Conservation (phyloP, 106 monocot genomes). For the Triglochin maritima region DNA sequence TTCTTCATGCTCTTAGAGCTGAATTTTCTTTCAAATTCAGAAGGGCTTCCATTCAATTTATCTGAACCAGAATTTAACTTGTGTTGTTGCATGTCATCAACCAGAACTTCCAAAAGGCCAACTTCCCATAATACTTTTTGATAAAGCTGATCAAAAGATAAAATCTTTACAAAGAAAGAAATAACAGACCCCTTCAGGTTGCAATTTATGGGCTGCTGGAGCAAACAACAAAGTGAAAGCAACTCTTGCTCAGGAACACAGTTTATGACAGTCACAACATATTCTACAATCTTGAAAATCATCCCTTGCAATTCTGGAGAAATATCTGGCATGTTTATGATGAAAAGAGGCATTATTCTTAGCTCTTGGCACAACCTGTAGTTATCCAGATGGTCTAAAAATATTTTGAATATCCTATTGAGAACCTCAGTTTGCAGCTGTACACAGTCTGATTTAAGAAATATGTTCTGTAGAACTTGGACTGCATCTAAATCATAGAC, state of each 20-base stretch:
- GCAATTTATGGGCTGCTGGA: constrained; percentile 75
- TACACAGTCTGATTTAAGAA: constrained; percentile 76
- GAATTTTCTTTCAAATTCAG: constrained; percentile 29
- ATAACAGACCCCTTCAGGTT: constrained; percentile 64
- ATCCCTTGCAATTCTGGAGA: constrained; percentile 75
- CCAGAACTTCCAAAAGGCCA: constrained; percentile 77
- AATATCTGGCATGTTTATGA: constrained; percentile 82
- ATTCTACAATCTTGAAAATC: constrained; percentile 94
- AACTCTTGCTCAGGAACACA: constrained; percentile 94
- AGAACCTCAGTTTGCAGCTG: constrained; percentile 87
- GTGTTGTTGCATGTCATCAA: constrained; percentile 84
- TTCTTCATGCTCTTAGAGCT: constrained; percentile 56
- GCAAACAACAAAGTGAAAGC: constrained; percentile 92
- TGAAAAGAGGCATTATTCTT: constrained; percentile 80
- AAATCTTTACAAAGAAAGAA: constrained; percentile 84
- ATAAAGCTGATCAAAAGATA: constrained; percentile 92
- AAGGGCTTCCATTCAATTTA: constrained; percentile 34
- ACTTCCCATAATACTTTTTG: constrained; percentile 90
- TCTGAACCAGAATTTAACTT: constrained; percentile 59
- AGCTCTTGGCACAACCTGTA: constrained; percentile 81
- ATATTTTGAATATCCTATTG: constrained; percentile 92
- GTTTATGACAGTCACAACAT: constrained; percentile 91
- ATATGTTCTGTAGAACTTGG: constrained; percentile 96
- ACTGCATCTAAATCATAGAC: constrained; percentile 92
- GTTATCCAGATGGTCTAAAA: constrained; percentile 89